Base-by-base conservation (phyloP, 805 yeast species). In the Lipomyces yamanashiensis region DNA sequence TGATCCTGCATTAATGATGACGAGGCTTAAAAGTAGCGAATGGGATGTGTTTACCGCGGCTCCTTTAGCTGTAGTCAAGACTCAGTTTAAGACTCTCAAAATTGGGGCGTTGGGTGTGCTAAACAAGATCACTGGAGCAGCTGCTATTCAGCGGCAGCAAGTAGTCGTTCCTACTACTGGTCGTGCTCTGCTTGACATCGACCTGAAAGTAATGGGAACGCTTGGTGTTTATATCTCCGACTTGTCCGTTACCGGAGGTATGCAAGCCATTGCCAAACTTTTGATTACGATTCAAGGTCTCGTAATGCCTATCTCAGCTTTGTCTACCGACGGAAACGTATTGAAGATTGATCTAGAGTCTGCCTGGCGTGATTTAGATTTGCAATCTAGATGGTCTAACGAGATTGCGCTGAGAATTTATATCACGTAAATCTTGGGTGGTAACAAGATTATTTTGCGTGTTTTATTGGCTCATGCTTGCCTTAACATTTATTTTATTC, bases 11-110 rank as follows among this genome's bases (percentile, higher is more conserved):
- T 36, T 66, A 21, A 53, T 66, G 62, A 39, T 63, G 36, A 56
- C 59, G 15, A 47, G 49, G 54, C 62, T 66, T 34, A 61, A 51
- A 37, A 43, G 50, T 39, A 56, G 50, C 44, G 59, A 63, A 15
- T 66, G 69, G 66, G 69, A 66, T 47, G 49, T 66, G 17, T 66
- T 66, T 36, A 66, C 69, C 12, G 69, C 67, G 23, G 66, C 67
- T 8, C 69, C 69, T 10, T 56, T 66, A 7, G 69, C 67, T 10
- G 57, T 57, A 13, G 59, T 63, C 21, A 39, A 53, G 56, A 64
- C 67, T 10, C 47, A 33, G 41, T 56, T n/a, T 52, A 56, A 37
- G 23, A 45, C 47, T 4, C 37, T 60, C 17, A 58, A 54, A 45
- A 39, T 66, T 17, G 69, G 69, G 17, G 69, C 67, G 3, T 13